Base-by-base conservation (phyloP, 345 rosid species). In the Isatis tinctoria region DNA sequence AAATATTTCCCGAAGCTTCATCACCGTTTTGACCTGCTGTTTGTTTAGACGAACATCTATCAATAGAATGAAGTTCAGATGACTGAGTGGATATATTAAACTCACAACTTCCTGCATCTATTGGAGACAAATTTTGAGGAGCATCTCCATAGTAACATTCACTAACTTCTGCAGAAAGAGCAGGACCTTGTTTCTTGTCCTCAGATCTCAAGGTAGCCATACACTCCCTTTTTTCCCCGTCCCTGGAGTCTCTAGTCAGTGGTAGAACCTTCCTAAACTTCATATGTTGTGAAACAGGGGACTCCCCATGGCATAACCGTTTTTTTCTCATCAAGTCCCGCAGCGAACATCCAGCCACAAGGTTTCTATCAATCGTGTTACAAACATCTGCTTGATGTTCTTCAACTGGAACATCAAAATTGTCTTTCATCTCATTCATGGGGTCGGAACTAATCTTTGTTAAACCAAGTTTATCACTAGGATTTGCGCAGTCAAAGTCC, bases 251-350 rank as follows among this genome's bases (percentile, higher is more conserved):
- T 44, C 58, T 80, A 59, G 67, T 81, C 28, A 36, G 73, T 51
- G 74, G 65, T 74, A 52, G 40, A 72, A 71, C 74, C 44, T 74
- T 85, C 59, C 80, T 78, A 32, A 60, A 70, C 49, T 80, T 74
- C 71, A 45, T 20, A 75, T 76, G 72, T 4, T 70, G 84, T 75
- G 64, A 69, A 70, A 67, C 88, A 66, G 75, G 74, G 20, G 83
- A 69, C 24, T 82, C 82, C 70, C 76, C 77, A 47, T 66, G 85
- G 79, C 71, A 59, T 76, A 73, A 49, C 54, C 97, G 85, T 78
- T 88, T 91, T 78, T 73, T 86, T 65, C 97, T 86, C 97, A 91
- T 94, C 87, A 94, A 78, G 73, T 91, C 97, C 60, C 98, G 86
- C 36, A 90, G 69, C 17, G 93, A 90, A 82, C 85, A 81, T 70